These are phyloP conservation scores for Ambrosia trifida DNA, from an alignment of 129 eudicot genomes.

Conservation along the genomic window DNA sequence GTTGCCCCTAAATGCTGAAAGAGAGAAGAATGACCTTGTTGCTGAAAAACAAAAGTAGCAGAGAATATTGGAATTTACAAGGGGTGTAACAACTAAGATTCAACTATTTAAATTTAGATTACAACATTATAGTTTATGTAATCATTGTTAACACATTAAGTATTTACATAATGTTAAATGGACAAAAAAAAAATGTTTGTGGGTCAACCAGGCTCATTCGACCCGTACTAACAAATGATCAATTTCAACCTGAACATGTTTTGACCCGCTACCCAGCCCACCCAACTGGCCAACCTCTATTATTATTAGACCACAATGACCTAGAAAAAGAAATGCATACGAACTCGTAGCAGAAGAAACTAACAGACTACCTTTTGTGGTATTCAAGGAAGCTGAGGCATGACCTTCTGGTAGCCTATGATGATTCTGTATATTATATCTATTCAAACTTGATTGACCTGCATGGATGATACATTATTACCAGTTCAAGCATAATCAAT, in stretches of 20 bases:
- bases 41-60: slow-evolving; percentile 65
- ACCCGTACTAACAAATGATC: neutral
- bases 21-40: slow-evolving; percentile 97
- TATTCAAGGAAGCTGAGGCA: slow-evolving; percentile 45
- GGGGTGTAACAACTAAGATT: slow-evolving; percentile 22
- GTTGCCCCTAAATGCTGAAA: slow-evolving; percentile 94
- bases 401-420: slow-evolving; percentile 56
- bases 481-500: slow-evolving; percentile 6
- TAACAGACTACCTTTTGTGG: slow-evolving; percentile 56
- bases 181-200: slow-evolving; percentile 1
- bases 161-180: neutral
- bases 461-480: slow-evolving; percentile 23
- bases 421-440: slow-evolving; percentile 43
- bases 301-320: neutral
- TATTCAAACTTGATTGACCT: slow-evolving; percentile 65
- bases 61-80: slow-evolving; percentile 39
- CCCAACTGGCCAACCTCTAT: neutral
- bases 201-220: neutral
- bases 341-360: neutral
- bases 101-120: neutral
- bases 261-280: neutral
- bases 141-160: neutral
- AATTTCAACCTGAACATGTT: neutral
- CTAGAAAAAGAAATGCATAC: neutral
- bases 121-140: neutral